Base-by-base conservation (phyloP, 495 filamentous ascomycete genomes). In the Penicillium egyptiacum region DNA sequence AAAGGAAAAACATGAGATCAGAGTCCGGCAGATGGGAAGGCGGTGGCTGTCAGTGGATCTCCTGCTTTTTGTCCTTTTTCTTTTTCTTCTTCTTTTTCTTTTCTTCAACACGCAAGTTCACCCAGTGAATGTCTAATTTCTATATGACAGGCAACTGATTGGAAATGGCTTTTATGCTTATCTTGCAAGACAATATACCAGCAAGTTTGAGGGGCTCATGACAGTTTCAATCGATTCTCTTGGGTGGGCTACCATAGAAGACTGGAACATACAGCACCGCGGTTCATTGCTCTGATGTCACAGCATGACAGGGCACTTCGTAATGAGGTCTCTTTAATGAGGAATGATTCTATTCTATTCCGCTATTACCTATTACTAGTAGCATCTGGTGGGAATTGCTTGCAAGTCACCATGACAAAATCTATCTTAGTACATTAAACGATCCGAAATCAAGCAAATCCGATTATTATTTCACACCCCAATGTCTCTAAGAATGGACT, bases 191-290 rank as follows among this genome's bases (percentile, higher is more conserved):
- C 63, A 22, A 67, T 70, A 50, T 59, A 60, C 76, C 76, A 78
- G 70, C 69, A 61, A 72, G 76, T 79, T 79, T 79, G 76, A 79
- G 75, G 76, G 70, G 75, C 66, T 66, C 70, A 78, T 74, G 69
- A 75, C 60, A 65, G 56, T 55, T 42, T 55, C 60, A 41, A 41
- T 57, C 19, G 50, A 53, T 22, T 53, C 39, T 52, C 60, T 55
- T 78, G 76, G 60, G 62, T 79, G 75, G 72, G 66, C 76, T 75
- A 73, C 76, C 75, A 79, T 79, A 79, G 71, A 79, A 60, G 64
- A 57, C 64, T 79, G 74, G 74, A 70, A 78, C 74, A 78, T 61
- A 53, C 50, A 41, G 16, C 35, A 53, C 50, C 50, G 26, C 25
- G 50, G 39, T 53, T 53, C 53, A 60, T 60, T 52, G 25, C 33